Evolutionary conservation across 768 basidiomycete species (phyloP).

Genomic region (Leucocoprinus leucothites): DNA sequence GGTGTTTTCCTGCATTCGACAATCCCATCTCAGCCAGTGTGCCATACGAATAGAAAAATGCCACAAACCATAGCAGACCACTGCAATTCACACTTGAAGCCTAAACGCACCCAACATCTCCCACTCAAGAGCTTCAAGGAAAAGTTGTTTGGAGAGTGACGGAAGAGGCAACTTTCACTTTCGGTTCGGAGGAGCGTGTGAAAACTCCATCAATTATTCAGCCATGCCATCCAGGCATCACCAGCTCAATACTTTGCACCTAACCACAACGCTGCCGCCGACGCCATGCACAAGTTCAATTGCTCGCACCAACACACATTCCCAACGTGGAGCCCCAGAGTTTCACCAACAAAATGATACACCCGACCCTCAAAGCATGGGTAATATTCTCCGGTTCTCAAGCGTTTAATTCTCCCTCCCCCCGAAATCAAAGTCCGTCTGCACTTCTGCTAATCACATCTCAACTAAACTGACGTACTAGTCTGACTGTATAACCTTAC

Average conservation of each 20-base stretch:
- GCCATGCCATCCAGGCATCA: neutral
- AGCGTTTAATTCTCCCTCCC: slow-evolving; percentile 90
- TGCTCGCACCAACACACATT: too few relatives aligned
- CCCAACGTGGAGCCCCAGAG: too few relatives aligned
- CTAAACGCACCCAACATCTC: slow-evolving; percentile 87
- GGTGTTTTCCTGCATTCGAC: slow-evolving; percentile 76
- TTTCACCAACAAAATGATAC: too few relatives aligned
- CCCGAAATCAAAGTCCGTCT: slow-evolving; percentile 85
- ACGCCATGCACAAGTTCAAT: too few relatives aligned
- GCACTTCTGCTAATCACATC: slow-evolving; percentile 11
- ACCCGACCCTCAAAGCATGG: slow-evolving; percentile 34
- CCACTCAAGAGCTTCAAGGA: too few relatives aligned
- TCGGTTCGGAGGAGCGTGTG: slow-evolving; percentile 27
- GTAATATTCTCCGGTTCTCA: slow-evolving; percentile 51
- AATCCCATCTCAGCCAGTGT: neutral
- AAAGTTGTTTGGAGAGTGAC: too few relatives aligned
- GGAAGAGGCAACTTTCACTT: too few relatives aligned
- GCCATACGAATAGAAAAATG: neutral
- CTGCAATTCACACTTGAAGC: slow-evolving; percentile 60
- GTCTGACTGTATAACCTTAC: slow-evolving; percentile 11
- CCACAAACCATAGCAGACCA: slow-evolving; percentile 81
- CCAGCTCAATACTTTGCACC: neutral
- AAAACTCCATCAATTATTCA: slow-evolving; percentile 15
- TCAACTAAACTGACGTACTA: neutral
- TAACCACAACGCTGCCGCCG: neutral